Conservation (phyloP, 352 stramenopile genomes). For the Phytophthora crassamura region DNA sequence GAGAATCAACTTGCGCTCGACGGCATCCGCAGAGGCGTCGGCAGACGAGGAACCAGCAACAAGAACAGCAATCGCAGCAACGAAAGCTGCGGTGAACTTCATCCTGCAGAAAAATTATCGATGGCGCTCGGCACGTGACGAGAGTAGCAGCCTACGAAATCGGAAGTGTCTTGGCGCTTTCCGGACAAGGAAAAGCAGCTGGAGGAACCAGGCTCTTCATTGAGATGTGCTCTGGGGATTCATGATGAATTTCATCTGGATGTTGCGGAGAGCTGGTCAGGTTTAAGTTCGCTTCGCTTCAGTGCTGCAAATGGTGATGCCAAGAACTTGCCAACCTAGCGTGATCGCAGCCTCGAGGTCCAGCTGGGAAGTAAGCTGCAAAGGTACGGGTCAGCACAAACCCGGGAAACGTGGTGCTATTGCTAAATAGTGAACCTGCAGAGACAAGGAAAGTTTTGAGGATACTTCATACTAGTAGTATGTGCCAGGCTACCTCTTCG, state of each 20-base stretch:
- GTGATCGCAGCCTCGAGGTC: no score
- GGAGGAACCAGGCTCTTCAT: constrained; percentile 24
- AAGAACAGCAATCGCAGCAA: constrained; percentile 24
- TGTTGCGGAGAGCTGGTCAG: neutral
- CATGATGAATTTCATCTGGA: no score
- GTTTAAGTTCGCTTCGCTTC: constrained; percentile 17
- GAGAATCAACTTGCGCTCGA: constrained; percentile 51
- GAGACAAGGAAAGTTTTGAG: no score
- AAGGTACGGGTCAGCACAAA: no score
- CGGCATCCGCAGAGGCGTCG: constrained; percentile 9
- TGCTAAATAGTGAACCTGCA: no score
- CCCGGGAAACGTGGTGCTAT: no score
- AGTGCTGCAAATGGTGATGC: neutral
- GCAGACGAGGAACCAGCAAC: neutral
- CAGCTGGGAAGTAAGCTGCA: no score
- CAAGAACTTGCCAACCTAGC: neutral
- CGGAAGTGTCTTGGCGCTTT: constrained; percentile 18
- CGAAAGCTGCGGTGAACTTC: constrained; percentile 30
- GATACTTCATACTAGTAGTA: no score
- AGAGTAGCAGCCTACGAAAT: constrained; percentile 20
- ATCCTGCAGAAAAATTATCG: constrained; percentile 10
- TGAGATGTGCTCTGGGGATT: constrained; percentile 24
- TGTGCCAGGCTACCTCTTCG: no score
- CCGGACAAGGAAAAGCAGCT: constrained; percentile 31
- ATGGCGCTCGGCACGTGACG: constrained; percentile 1